Conservation (phyloP, 2,329 filamentous ascomycete species). For the Fusarium buxicola region DNA sequence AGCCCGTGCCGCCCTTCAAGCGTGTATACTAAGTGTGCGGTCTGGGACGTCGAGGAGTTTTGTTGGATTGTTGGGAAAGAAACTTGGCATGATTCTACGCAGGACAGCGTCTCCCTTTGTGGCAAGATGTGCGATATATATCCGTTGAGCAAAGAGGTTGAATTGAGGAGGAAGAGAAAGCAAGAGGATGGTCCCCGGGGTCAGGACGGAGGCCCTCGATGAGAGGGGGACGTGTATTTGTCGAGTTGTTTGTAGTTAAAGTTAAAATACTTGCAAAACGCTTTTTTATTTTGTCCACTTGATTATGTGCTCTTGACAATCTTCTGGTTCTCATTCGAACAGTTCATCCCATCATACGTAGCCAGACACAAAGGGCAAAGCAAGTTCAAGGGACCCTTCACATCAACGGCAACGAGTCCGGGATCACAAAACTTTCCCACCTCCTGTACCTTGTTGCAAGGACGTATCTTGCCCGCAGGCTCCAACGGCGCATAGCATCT, state of each 20-base stretch:
- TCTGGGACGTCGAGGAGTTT: conserved; percentile 37
- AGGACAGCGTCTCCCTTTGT: conserved; percentile 46
- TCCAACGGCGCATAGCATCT: conserved; percentile 7
- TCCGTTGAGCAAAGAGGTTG: conserved; percentile 33
- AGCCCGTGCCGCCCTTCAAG: conserved; percentile 96
- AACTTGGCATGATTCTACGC: conserved; percentile 44
- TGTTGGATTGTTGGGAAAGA: conserved; percentile 44
- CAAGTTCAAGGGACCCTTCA: conserved; percentile 6
- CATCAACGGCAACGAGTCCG: background rate
- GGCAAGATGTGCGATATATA: conserved; percentile 47
- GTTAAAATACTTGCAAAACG: conserved; percentile 34
- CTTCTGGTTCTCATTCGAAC: conserved; percentile 11
- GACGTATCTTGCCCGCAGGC: conserved; percentile 12
- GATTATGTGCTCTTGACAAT: background rate
- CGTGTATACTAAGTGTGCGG: conserved; percentile 76
- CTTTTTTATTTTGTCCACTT: too few relatives aligned
- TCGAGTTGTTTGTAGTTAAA: conserved; percentile 39
- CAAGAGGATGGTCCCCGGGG: conserved; percentile 30
- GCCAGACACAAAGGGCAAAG: conserved; percentile 15
- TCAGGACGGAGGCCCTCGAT: conserved; percentile 12
- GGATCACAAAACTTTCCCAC: background rate
- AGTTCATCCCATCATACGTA: conserved; percentile 7
- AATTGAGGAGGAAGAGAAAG: conserved; percentile 18
- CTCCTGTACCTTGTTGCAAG: background rate
- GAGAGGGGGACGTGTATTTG: conserved; percentile 38